Conservation (phyloP, 345 rosid species). For the Corchorus capsularis region DNA sequence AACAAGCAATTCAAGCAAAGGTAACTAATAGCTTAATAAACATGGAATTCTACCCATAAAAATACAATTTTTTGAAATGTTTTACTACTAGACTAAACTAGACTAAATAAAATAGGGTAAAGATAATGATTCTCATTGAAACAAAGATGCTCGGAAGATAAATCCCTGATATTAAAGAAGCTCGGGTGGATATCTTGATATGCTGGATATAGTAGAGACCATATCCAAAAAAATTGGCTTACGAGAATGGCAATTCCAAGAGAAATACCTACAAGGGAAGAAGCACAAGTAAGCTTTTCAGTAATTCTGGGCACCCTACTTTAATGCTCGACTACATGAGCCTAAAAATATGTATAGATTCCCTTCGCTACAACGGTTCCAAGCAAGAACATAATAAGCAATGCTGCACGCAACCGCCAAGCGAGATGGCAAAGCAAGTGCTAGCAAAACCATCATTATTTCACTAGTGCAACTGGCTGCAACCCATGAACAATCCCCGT, state of each 20-base stretch:
- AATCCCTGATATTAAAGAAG: slow-evolving; percentile 22
- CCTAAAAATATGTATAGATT: slow-evolving; percentile 87
- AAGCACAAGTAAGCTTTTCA: slow-evolving; percentile 95
- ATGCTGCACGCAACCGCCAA: slow-evolving; percentile 71
- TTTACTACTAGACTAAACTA: slow-evolving; percentile 15
- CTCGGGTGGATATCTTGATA: slow-evolving; percentile 20
- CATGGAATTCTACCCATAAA: not conserved
- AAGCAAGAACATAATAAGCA: slow-evolving; percentile 79
- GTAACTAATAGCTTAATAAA: not conserved
- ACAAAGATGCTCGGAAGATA: not conserved
- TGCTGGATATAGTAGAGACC: slow-evolving; percentile 46
- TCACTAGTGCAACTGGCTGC: slow-evolving; percentile 78
- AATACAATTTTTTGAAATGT: not conserved
- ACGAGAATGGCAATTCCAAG: slow-evolving; percentile 82
- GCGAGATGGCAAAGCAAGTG: slow-evolving; percentile 91
- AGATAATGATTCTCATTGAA: not conserved
- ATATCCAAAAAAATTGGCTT: slow-evolving; percentile 89
- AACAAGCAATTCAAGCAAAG: not conserved
- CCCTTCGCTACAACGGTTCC: slow-evolving; percentile 98
- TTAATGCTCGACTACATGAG: slow-evolving; percentile 81
- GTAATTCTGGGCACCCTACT: slow-evolving; percentile 85
- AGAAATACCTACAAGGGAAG: slow-evolving; percentile 80
- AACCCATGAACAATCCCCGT: slow-evolving; percentile 92
- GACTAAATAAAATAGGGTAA: slow-evolving; percentile 2
- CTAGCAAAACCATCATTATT: slow-evolving; percentile 85